These are phyloP conservation scores for Aphanomyces astaci DNA, from an alignment of 352 stramenopile species.

Conservation along the genomic window DNA sequence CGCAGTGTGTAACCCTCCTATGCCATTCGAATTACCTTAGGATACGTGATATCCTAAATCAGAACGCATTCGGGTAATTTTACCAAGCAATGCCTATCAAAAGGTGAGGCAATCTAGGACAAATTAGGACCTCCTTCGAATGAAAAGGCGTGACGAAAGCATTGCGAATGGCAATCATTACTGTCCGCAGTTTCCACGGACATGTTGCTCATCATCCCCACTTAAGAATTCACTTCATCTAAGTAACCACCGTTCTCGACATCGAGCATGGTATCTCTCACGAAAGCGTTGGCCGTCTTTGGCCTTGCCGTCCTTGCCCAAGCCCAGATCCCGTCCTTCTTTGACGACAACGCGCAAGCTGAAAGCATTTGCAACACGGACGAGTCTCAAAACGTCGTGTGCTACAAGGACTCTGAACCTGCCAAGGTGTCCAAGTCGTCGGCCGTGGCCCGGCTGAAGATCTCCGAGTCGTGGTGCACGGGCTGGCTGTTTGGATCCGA, in stretches of 20 bases:
- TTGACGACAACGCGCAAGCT: neutral
- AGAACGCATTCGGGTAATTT: too few relatives aligned
- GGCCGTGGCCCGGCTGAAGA: conserved; percentile 33
- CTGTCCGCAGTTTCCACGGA: too few relatives aligned
- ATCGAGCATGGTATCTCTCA: conserved; percentile 6
- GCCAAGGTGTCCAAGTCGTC: conserved; percentile 21
- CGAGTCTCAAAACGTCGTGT: conserved; percentile 52
- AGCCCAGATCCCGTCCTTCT: neutral
- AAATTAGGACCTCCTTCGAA: too few relatives aligned
- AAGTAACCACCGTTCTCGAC: neutral
- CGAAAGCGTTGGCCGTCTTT: neutral
- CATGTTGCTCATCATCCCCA: neutral
- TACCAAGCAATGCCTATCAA: too few relatives aligned
- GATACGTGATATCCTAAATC: too few relatives aligned
- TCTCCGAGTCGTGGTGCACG: conserved; percentile 25
- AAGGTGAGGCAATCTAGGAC: too few relatives aligned
- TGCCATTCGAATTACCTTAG: too few relatives aligned
- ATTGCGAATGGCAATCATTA: too few relatives aligned
- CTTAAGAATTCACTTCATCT: neutral
- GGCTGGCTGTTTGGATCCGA: conserved; percentile 51
- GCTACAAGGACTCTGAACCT: conserved; percentile 35
- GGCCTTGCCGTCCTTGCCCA: neutral
- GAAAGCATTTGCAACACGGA: conserved; percentile 39
- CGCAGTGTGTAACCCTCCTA: too few relatives aligned
- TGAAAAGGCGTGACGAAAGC: too few relatives aligned